A percentile compares a stretch with the other conserved stretches of the same genome.
These are phyloP conservation scores for Tilletia walkeri DNA, from an alignment of 1,284 basidiomycete genomes.

Conservation along the genomic window DNA sequence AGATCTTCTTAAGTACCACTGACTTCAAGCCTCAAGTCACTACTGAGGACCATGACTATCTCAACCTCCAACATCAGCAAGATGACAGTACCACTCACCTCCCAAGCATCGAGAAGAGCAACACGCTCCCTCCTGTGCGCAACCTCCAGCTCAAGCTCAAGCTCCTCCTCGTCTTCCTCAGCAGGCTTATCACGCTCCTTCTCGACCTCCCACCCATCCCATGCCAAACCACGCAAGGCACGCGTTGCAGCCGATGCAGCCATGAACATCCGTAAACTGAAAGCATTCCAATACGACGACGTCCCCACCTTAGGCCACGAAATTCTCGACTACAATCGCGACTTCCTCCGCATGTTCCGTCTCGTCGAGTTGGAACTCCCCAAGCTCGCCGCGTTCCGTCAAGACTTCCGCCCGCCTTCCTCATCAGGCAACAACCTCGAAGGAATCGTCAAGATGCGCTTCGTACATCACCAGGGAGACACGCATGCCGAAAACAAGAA, in stretches of 20 bases:
- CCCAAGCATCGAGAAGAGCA: not conserved
- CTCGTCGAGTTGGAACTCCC: constrained; percentile 49
- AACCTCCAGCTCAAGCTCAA: not conserved
- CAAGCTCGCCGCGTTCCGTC: constrained; percentile 31
- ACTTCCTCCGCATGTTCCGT: constrained; percentile 44
- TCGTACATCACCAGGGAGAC: constrained; percentile 57
- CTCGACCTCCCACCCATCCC: constrained; percentile 26
- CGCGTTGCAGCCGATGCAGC: constrained; percentile 31
- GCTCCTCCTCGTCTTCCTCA: not conserved
- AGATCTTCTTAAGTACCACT: not conserved
- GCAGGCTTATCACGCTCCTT: constrained; percentile 24
- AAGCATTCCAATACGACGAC: constrained; percentile 50
- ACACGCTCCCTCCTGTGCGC: not conserved
- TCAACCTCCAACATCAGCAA: not conserved
- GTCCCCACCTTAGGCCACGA: constrained; percentile 49
- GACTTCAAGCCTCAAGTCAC: not conserved
- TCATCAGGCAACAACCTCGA: constrained; percentile 28
- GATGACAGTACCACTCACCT: not conserved
- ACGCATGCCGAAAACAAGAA: constrained; percentile 55
- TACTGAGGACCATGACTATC: not conserved
- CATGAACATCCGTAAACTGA: constrained; percentile 40
- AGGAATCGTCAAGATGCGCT: constrained; percentile 41
- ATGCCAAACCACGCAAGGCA: constrained; percentile 40
- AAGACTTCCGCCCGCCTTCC: constrained; percentile 46
- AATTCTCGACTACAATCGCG: constrained; percentile 40